Percentiles rank a stretch among this genome's conserved stretches.
phyloP scores from a whole-genome alignment of 1,284 basidiomycete genomes.

The Calocybe gambosa region DNA sequence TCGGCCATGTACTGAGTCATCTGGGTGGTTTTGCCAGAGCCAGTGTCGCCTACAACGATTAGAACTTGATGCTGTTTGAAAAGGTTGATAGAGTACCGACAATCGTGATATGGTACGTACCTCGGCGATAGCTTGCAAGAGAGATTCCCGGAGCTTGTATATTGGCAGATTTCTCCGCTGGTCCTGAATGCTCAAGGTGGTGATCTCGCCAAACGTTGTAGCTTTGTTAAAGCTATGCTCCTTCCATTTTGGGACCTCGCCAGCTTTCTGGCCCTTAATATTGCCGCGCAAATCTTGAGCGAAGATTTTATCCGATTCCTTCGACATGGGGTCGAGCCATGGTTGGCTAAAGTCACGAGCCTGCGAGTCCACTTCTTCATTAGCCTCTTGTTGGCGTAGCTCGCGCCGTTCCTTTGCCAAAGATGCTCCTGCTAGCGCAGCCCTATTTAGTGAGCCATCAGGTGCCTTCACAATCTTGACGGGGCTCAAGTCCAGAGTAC shows the following conservation, averaged over 20 bases:
- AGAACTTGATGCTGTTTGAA: conserved; percentile 84
- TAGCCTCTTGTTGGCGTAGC: conserved; percentile 88
- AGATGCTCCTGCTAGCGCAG: conserved; percentile 89
- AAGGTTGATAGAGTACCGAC: conserved; percentile 12
- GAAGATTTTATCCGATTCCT: conserved; percentile 80
- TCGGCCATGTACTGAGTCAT: conserved; percentile 94
- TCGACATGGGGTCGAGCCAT: conserved; percentile 98
- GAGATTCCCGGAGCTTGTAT: conserved; percentile 89
- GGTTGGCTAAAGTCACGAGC: conserved; percentile 90
- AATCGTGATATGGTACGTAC: conserved; percentile 37
- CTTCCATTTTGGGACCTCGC: conserved; percentile 87
- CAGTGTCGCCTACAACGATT: conserved; percentile 92
- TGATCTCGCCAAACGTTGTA: conserved; percentile 94
- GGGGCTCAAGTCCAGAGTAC: conserved; percentile 91
- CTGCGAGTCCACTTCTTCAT: conserved; percentile 92
- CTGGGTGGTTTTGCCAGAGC: conserved; percentile 91
- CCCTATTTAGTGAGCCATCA: conserved; percentile 92
- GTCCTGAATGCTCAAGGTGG: conserved; percentile 86
- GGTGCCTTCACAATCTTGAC: conserved; percentile 97
- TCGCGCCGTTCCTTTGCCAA: conserved; percentile 95
- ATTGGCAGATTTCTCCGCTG: conserved; percentile 91
- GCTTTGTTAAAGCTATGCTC: conserved; percentile 93
- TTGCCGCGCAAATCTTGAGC: conserved; percentile 90
- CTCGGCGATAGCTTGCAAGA: conserved; percentile 88
- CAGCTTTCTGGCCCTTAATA: conserved; percentile 76